These are phyloP conservation scores for Microstegium vimineum DNA, from an alignment of 176 grass and related monocot species.

Conservation along the genomic window DNA sequence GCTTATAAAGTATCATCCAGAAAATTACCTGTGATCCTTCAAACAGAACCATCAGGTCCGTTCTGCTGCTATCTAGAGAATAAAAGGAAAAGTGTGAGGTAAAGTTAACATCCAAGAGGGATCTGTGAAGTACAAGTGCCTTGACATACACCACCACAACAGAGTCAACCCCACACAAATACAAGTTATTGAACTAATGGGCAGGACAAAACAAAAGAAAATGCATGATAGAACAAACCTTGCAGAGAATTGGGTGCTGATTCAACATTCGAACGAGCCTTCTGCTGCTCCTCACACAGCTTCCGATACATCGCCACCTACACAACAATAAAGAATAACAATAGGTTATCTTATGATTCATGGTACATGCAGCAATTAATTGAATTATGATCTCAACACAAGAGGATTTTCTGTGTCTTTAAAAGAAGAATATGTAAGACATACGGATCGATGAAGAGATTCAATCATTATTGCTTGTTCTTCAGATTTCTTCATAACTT, in stretches of 20 bases:
- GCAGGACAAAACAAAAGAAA: background rate
- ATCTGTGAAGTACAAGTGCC: background rate
- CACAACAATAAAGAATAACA: background rate
- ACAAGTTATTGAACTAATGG: background rate
- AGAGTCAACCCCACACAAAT: background rate
- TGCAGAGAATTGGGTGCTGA: slow-evolving; percentile 30
- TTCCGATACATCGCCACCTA: slow-evolving; percentile 96
- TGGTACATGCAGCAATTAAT: background rate
- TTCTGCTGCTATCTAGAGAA: slow-evolving; percentile 58
- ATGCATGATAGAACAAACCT: slow-evolving; percentile 37
- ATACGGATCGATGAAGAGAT: slow-evolving; percentile 94
- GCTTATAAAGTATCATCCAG: background rate
- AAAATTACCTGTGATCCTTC: slow-evolving; percentile 82
- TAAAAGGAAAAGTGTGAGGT: slow-evolving; percentile 22
- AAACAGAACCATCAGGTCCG: slow-evolving; percentile 75
- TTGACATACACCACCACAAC: background rate
- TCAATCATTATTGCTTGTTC: slow-evolving; percentile 94
- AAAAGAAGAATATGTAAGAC: slow-evolving; percentile 24
- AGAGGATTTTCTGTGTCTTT: background rate
- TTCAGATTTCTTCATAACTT: slow-evolving; percentile 86
- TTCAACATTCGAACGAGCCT: slow-evolving; percentile 50
- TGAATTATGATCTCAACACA: background rate
- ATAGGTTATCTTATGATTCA: background rate
- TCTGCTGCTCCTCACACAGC: slow-evolving; percentile 87
- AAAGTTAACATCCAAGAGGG: background rate